Evolutionary conservation across 1,284 basidiomycete genomes (phyloP).

Genomic region (Ganoderma leucocontextum): DNA sequence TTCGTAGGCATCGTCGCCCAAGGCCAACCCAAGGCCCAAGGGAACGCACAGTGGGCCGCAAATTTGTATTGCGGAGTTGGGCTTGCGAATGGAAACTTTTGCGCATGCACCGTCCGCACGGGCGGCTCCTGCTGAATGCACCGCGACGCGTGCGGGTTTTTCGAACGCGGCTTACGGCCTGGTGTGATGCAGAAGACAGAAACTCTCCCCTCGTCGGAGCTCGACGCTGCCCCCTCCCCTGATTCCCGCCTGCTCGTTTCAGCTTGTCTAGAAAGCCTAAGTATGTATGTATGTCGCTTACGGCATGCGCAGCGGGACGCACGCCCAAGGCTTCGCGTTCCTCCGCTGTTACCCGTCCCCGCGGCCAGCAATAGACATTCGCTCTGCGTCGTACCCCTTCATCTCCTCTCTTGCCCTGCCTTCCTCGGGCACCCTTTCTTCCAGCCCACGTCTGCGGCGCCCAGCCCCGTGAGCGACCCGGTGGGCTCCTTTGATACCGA

Average conservation of each 20-base stretch:
- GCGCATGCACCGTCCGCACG: conserved; percentile 2
- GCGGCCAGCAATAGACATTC: neutral
- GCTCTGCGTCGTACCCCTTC: neutral
- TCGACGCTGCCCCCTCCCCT: conserved; percentile 11
- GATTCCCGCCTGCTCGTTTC: conserved; percentile 14
- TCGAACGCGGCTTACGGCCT: neutral
- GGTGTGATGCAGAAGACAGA: neutral
- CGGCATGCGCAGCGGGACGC: conserved; percentile 10
- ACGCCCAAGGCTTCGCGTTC: conserved; percentile 4
- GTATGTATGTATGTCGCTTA: conserved; percentile 10
- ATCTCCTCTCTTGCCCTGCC: conserved; percentile 9
- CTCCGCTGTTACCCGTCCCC: neutral
- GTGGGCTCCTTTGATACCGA: conserved; percentile 1
- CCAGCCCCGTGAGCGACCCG: neutral
- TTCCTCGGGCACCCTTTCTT: neutral
- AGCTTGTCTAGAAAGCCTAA: conserved; percentile 16
- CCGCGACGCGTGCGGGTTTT: neutral
- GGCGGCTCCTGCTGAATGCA: conserved; percentile 2
- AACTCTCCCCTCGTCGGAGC: conserved; percentile 2
- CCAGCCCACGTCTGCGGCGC: neutral
- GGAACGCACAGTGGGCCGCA: neutral
- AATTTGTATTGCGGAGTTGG: conserved; percentile 8
- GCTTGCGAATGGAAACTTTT: neutral
- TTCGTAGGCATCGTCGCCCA: neutral
- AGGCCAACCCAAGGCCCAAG: neutral